Evolutionary conservation across 768 basidiomycete genomes (phyloP), one percentile per base, ranked within the genome.

Genomic region (Pisolithus sp.): DNA sequence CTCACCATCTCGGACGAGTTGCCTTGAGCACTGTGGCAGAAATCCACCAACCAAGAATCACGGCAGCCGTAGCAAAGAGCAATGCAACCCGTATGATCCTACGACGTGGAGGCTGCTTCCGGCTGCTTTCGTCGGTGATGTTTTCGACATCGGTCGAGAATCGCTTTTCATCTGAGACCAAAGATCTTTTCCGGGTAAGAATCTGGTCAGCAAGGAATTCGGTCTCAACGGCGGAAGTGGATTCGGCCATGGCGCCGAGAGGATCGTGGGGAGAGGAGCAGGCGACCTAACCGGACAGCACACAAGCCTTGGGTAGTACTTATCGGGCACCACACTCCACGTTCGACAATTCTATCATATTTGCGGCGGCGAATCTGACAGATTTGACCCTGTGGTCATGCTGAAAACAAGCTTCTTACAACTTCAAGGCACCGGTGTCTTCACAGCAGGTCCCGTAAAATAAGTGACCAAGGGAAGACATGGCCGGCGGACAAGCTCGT

Each of bases 11-110:
- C 66, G 80, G 83, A 48, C 89, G 80, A 3, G 90, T 91, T 5
- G 75, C 81, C 49, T 72, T 59, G 46, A 92, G 68, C 12, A 89
- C 64, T 0, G 80, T 89, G 8, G 89, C 70, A 53, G 83, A 85
- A 34, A 93, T 82, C 89, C 89, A 93, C 89, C 89, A 93, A 39
- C 79, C 89, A 40, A 91, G 71, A 57, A 93, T 88, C 46, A 83
- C 63, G 12, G 73, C 59, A 9, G 83, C 85, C 1, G 84, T 55
- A 15, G 59, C 79, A 44, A 65, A 67, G 34, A 90, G 70, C 44
- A 82, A 62, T 58, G 70, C 69, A n/a, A 75, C 73, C 12, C 76
- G 71, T 49, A 67, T 57, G 51, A 51, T 67, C 53, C 52, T 59
- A 34, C 59, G 38, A n/a, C 52, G 48, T 18, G 40, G 18, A 7